phyloP scores from a whole-genome alignment of 176 grass and related monocot genomes.

The Rhynchospora tenuis region DNA sequence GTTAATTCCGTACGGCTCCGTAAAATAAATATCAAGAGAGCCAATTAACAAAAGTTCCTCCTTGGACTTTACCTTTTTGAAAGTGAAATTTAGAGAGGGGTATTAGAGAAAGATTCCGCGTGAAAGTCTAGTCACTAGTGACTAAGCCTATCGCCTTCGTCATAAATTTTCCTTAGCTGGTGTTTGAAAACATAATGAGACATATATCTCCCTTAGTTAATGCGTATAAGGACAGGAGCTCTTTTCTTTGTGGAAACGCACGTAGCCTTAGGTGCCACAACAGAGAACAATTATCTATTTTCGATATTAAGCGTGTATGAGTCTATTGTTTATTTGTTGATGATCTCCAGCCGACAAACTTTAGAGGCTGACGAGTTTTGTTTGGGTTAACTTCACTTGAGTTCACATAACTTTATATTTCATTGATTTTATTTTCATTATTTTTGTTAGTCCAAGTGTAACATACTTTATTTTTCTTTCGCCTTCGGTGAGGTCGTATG shows the following conservation, averaged over 20 bases:
- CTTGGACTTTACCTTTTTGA: background rate
- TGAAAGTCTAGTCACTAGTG: background rate
- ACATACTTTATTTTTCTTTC: too few relatives aligned
- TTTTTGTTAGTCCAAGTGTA: too few relatives aligned
- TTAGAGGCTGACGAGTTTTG: too few relatives aligned
- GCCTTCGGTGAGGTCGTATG: too few relatives aligned
- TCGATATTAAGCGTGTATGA: background rate
- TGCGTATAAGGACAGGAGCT: background rate
- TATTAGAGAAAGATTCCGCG: background rate
- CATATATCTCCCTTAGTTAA: background rate
- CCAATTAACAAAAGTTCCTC: background rate
- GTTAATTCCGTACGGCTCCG: background rate
- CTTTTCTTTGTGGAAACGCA: background rate
- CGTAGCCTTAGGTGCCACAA: background rate
- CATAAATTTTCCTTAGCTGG: background rate
- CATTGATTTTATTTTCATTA: too few relatives aligned
- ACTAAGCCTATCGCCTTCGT: background rate
- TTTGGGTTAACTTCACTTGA: too few relatives aligned
- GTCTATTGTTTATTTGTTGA: background rate
- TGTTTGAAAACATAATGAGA: background rate
- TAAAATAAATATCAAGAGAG: background rate
- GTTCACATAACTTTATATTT: too few relatives aligned
- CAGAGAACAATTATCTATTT: background rate
- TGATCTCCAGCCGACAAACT: background rate
- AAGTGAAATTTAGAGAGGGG: conserved; percentile 1